Percentiles rank a stretch among this genome's conserved stretches.
Evolutionary conservation across 2,329 filamentous ascomycete genomes (phyloP).

Genomic region (Xylariaceae sp.): DNA sequence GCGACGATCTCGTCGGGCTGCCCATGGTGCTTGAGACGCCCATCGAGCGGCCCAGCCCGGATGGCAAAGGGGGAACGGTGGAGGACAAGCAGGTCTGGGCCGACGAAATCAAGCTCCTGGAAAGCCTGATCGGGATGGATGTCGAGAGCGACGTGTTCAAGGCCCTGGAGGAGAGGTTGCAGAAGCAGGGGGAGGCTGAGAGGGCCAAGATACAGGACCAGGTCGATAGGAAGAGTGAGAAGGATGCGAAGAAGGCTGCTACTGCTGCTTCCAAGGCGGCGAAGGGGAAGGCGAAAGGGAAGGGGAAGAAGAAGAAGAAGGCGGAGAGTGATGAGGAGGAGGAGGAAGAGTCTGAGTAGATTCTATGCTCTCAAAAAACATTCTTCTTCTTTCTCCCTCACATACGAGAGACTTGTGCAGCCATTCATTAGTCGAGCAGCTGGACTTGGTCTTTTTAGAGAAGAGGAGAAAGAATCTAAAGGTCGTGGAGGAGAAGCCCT

Average conservation of each 20-base stretch:
- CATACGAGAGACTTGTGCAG: no score
- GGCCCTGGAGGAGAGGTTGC: slow-evolving; percentile 57
- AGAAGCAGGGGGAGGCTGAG: slow-evolving; percentile 63
- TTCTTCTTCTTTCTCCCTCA: no score
- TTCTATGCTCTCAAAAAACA: no score
- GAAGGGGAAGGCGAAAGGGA: slow-evolving; percentile 8
- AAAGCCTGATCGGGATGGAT: slow-evolving; percentile 82
- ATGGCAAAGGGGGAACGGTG: slow-evolving; percentile 60
- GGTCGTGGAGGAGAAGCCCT: no score
- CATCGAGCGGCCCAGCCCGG: slow-evolving; percentile 63
- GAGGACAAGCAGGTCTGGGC: slow-evolving; percentile 87
- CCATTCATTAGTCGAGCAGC: no score
- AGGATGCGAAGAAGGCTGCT: slow-evolving; percentile 47
- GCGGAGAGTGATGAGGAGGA: slow-evolving; percentile 14
- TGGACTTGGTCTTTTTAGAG: no score
- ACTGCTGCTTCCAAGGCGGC: no score
- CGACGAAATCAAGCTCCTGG: slow-evolving; percentile 88
- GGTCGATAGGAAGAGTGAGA: slow-evolving; percentile 67
- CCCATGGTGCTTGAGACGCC: slow-evolving; percentile 98
- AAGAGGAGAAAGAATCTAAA: no score
- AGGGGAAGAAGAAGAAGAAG: slow-evolving; percentile 25
- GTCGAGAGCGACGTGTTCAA: slow-evolving; percentile 67
- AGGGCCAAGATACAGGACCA: slow-evolving; percentile 71
- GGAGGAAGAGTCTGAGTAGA: slow-evolving; percentile 23
- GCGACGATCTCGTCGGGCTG: slow-evolving; percentile 65